A percentile compares a stretch with the other conserved stretches of the same genome.
Evolutionary conservation across 768 basidiomycete genomes (phyloP).

Genomic region (Amanita subjunquillea): DNA sequence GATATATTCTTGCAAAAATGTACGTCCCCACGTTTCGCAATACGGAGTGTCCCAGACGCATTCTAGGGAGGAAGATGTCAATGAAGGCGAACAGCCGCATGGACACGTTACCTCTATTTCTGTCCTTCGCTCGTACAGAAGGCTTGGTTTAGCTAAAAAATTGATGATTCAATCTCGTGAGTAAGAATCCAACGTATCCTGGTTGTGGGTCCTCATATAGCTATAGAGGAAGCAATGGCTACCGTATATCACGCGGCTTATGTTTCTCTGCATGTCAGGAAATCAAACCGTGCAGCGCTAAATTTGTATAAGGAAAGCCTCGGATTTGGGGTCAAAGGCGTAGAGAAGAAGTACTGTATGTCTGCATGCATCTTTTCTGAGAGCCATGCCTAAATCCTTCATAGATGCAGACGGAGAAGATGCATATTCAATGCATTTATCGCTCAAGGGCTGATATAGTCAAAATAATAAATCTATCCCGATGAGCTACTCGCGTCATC

Average conservation of each 20-base stretch:
- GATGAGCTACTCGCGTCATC: background rate
- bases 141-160: constrained; percentile 89
- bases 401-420: constrained; percentile 93
- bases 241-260: constrained; percentile 76
- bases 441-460: constrained; percentile 26
- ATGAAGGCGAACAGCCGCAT: constrained; percentile 59
- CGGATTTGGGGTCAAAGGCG: constrained; percentile 78
- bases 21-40: constrained; percentile 23
- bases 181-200: constrained; percentile 17
- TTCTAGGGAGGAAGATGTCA: constrained; percentile 54
- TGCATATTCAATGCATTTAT: constrained; percentile 83
- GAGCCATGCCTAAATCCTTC: background rate
- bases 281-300: constrained; percentile 90
- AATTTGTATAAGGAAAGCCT: constrained; percentile 83
- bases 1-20: constrained; percentile 96
- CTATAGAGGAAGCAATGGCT: constrained; percentile 83
- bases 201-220: background rate
- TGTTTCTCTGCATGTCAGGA: constrained; percentile 88
- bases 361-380: constrained; percentile 3
- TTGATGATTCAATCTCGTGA: constrained; percentile 91
- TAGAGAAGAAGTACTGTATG: constrained; percentile 90
- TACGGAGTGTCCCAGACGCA: background rate
- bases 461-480: background rate
- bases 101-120: constrained; percentile 98
- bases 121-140: constrained; percentile 81